Evolutionary conservation across 805 yeast species (phyloP).

Genomic region (Zygotorulaspora danielsina): DNA sequence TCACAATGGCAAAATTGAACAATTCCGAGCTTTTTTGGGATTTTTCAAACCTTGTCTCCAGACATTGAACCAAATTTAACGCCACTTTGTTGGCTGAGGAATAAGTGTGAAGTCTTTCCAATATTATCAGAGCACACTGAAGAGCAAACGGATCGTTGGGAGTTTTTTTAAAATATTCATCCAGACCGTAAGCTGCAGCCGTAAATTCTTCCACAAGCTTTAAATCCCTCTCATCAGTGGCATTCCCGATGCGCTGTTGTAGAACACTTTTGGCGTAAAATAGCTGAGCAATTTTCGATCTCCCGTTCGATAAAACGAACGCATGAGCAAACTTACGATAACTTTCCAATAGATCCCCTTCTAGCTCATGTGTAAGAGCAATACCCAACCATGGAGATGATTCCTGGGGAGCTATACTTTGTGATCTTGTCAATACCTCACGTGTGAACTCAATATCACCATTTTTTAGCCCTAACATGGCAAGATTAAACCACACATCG

Average conservation of each 20-base stretch:
- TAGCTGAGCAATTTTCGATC: slow-evolving; percentile 62
- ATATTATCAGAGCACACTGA: slow-evolving; percentile 47
- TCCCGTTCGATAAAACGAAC: slow-evolving; percentile 69
- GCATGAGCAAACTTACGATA: slow-evolving; percentile 69
- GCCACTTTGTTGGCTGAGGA: slow-evolving; percentile 50
- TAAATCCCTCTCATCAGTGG: slow-evolving; percentile 50
- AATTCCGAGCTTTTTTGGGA: slow-evolving; percentile 47
- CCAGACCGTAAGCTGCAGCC: slow-evolving; percentile 63
- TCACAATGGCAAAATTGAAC: slow-evolving; percentile 51
- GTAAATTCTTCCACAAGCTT: slow-evolving; percentile 61
- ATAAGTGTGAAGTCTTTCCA: slow-evolving; percentile 70
- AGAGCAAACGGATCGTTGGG: slow-evolving; percentile 59
- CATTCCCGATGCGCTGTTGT: slow-evolving; percentile 41
- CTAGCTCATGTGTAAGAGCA: slow-evolving; percentile 56
- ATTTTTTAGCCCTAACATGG: slow-evolving; percentile 63
- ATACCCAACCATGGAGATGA: slow-evolving; percentile 81
- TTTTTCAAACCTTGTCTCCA: slow-evolving; percentile 56
- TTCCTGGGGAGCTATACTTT: slow-evolving; percentile 74
- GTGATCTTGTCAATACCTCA: slow-evolving; percentile 68
- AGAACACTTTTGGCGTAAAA: slow-evolving; percentile 63
- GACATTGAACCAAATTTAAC: slow-evolving; percentile 40
- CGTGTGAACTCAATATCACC: slow-evolving; percentile 70
- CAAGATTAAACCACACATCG: slow-evolving; percentile 75
- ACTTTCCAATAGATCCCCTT: slow-evolving; percentile 50
- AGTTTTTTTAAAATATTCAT: slow-evolving; percentile 55